Evolutionary conservation across 129 eudicot genomes (phyloP).

Genomic region (Chrysanthemum lavandulifolium): DNA sequence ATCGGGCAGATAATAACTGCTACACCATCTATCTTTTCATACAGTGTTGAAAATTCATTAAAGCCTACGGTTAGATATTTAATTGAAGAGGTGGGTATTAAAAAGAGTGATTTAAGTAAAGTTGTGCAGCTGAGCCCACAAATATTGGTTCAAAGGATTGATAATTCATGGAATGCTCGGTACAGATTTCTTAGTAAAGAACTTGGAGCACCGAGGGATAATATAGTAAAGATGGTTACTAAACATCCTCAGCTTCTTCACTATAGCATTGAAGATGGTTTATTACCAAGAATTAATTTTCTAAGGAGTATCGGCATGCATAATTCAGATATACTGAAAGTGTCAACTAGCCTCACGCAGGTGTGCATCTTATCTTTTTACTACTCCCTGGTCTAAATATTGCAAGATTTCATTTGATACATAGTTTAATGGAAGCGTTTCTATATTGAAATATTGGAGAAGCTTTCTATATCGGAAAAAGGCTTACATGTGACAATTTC

Average conservation of each 20-base stretch:
- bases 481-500: not conserved
- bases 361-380: slow-evolving; percentile 30
- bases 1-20: slow-evolving; percentile 84
- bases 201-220: slow-evolving; percentile 83
- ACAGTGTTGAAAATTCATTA: slow-evolving; percentile 82
- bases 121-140: slow-evolving; percentile 97
- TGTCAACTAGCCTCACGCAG: slow-evolving; percentile 89
- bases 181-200: slow-evolving; percentile 67
- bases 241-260: slow-evolving; percentile 97
- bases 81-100: slow-evolving; percentile 89
- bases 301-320: slow-evolving; percentile 90
- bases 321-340: slow-evolving; percentile 77
- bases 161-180: slow-evolving; percentile 78
- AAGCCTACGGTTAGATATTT: slow-evolving; percentile 87
- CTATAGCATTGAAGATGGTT: slow-evolving; percentile 88
- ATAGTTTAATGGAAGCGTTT: too few species aligned
- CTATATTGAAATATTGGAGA: too few species aligned
- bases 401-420: too few species aligned
- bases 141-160: slow-evolving; percentile 80
- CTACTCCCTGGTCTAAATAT: too few species aligned
- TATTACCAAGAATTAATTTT: slow-evolving; percentile 82
- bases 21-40: slow-evolving; percentile 85
- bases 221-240: slow-evolving; percentile 85
- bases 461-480: too few species aligned
- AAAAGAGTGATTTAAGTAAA: slow-evolving; percentile 68